phyloP scores from a whole-genome alignment of 768 basidiomycete genomes.

The Collybiopsis confluens region DNA sequence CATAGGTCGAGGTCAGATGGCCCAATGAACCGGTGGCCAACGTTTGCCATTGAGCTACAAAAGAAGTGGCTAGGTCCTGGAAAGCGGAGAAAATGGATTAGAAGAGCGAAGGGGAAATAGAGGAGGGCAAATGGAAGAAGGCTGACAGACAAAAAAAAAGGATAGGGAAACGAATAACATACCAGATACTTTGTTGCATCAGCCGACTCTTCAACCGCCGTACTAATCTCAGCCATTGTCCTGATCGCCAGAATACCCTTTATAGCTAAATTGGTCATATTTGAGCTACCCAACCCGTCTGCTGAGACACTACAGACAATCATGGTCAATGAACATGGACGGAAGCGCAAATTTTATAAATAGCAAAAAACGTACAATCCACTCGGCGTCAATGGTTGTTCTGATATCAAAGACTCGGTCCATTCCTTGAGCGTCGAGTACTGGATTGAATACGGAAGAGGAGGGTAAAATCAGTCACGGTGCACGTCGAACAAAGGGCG shows the following conservation, averaged over 20 bases:
- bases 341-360: no score
- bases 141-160: neutral
- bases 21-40: slow-evolving; percentile 2
- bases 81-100: neutral
- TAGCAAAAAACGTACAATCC: slow-evolving; percentile 7
- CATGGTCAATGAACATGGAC: neutral
- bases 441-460: neutral
- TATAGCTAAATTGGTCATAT: slow-evolving; percentile 13
- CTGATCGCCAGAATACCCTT: slow-evolving; percentile 12
- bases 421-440: slow-evolving; percentile 4
- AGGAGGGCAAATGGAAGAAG: no score
- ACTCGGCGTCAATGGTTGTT: slow-evolving; percentile 4
- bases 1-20: slow-evolving; percentile 11
- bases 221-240: slow-evolving; percentile 13
- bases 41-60: slow-evolving; percentile 6
- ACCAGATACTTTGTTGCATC: neutral
- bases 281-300: slow-evolving; percentile 3
- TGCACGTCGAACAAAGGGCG: neutral
- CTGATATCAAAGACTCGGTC: slow-evolving; percentile 1
- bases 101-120: no score
- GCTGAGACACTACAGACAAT: neutral
- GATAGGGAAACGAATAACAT: neutral
- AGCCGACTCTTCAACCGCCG: neutral
- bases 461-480: neutral
- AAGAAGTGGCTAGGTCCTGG: slow-evolving; percentile 2